Conservation (phyloP, 2,329 filamentous ascomycete genomes). For the Hymenoscyphus occultus region DNA sequence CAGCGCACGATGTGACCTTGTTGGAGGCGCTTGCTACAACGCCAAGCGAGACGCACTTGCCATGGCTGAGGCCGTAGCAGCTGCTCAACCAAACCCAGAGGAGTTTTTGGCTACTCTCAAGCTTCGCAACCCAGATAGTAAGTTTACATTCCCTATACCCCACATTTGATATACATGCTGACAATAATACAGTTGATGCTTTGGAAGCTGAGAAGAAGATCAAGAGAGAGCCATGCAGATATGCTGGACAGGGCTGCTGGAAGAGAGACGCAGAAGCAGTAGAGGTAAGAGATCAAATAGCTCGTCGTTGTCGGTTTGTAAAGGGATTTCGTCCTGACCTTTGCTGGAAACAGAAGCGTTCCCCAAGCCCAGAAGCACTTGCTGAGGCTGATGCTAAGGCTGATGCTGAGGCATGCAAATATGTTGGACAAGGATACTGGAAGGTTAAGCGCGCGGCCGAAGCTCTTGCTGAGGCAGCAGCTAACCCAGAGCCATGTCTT, state of each 20-base stretch:
- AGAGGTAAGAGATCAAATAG: no score
- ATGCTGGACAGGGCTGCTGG: constrained; percentile 19
- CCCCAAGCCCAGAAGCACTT: background rate
- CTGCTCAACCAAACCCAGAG: constrained; percentile 3
- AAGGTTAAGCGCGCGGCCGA: constrained; percentile 4
- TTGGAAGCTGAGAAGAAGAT: constrained; percentile 29
- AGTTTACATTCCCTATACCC: background rate
- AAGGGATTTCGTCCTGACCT: no score
- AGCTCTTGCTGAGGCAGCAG: constrained; percentile 20
- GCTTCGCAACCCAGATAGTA: constrained; percentile 4
- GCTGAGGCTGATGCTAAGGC: constrained; percentile 10
- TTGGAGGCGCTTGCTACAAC: constrained; percentile 31
- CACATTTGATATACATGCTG: background rate
- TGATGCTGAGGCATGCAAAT: constrained; percentile 12
- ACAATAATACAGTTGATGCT: constrained; percentile 11
- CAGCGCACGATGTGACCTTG: constrained; percentile 1
- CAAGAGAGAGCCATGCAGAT: constrained; percentile 24
- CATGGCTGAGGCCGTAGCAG: constrained; percentile 28
- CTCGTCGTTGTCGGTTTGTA: no score
- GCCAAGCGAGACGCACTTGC: constrained; percentile 33
- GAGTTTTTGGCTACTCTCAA: background rate
- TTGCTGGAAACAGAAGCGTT: constrained; percentile 30
- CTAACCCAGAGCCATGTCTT: constrained; percentile 12
- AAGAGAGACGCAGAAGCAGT: constrained; percentile 20
- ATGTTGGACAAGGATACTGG: background rate